Base-by-base conservation (phyloP, 352 stramenopile genomes). In the Pythium diclinum region DNA sequence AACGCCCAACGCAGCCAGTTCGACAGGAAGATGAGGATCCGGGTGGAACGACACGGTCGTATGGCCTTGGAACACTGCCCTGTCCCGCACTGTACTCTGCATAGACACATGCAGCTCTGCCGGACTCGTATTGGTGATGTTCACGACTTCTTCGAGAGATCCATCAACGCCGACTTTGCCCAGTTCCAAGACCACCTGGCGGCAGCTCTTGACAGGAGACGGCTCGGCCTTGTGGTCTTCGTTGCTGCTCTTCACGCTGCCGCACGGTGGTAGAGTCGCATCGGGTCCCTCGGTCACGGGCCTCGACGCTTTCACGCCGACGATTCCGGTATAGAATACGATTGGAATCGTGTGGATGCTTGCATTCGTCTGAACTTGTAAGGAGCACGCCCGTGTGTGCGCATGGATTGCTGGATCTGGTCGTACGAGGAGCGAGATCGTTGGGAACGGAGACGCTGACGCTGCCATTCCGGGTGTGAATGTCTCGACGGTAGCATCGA, bases 81-180 rank as follows among this genome's bases (percentile, higher is more conserved):
- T 28, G 10, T 19, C 5, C 5, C 1, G 13, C 40, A 47, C 6
- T 8, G 40, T 17, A 13, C 6, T 19, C 14, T 19, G 40, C 13
- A 47, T 47, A 1, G 40, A 47, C 6, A 47, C 28, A 2, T 11
- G 53, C 16, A 81, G 38, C 32, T 70, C 63, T 1, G 83, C 64
- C 0, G 81, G 79, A 58, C 86, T 87, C 38, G 70, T 33, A 57
- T 88, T 90, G 6, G 52, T 74, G 25, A 88, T 61, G 42, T 67
- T 71, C 19, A 90, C 52, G n/a, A 73, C 61, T 10, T 84, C 73
- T 2, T 58, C 70, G 21, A 65, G 69, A 33, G 53, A 55, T 5
- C 56, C 69, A 21, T 65, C 49, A 8, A 54, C 61, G n/a, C 76
- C 73, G 21, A 88, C 62, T 23, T 75, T 77, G 5, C 74, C 76